Evolutionary conservation across 441 rosid genomes (phyloP).

Genomic region (Jatropha multifida): DNA sequence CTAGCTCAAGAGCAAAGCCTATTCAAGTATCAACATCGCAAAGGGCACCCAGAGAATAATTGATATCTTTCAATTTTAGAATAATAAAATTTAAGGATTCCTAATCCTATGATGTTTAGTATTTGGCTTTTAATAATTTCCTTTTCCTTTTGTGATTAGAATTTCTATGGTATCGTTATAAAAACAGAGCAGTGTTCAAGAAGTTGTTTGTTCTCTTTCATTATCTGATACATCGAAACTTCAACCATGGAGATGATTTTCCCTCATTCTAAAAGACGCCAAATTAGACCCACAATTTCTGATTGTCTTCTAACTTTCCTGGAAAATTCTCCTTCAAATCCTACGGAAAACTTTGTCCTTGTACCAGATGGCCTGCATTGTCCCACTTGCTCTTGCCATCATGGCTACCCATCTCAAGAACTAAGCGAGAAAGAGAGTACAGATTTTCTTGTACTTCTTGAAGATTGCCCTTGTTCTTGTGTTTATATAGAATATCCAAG

Average conservation of each 20-base stretch:
- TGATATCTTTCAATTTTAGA: no score
- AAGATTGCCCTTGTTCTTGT: background rate
- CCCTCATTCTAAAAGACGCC: background rate
- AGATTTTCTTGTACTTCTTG: background rate
- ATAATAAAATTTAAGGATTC: no score
- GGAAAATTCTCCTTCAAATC: background rate
- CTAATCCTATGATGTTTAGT: no score
- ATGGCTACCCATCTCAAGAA: constrained; percentile 14
- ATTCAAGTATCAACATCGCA: no score
- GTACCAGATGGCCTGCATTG: background rate
- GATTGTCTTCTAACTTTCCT: background rate
- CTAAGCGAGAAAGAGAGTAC: background rate
- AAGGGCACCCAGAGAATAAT: no score
- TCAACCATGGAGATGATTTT: constrained; percentile 1
- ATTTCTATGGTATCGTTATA: no score
- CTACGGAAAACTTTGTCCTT: background rate
- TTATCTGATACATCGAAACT: no score
- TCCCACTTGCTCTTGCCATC: background rate
- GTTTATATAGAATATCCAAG: background rate
- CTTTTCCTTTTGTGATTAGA: no score
- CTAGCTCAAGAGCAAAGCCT: no score
- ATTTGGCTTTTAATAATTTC: no score
- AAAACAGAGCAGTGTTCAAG: no score
- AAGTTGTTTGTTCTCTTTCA: no score
- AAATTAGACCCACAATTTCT: background rate